Evolutionary conservation across 768 basidiomycete genomes (phyloP).

Genomic region (Panaeolus papilionaceus): DNA sequence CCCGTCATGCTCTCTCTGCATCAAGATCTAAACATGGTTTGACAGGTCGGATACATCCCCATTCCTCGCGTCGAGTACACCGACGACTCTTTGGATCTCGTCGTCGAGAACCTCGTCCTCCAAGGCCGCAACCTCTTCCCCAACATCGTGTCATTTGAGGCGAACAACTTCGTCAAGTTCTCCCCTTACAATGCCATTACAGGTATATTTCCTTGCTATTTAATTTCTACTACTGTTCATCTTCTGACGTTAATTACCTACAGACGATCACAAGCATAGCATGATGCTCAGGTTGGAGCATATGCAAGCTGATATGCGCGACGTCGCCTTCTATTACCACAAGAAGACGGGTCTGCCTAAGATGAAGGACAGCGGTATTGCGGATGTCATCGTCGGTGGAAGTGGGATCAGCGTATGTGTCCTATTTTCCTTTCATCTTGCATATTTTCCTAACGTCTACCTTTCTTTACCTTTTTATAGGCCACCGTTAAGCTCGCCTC

Average conservation of each 20-base stretch:
- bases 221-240: too few relatives aligned
- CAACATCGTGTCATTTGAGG: slow-evolving; percentile 73
- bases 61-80: slow-evolving; percentile 96
- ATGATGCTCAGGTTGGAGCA: slow-evolving; percentile 81
- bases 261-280: slow-evolving; percentile 70
- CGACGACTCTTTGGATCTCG: slow-evolving; percentile 84
- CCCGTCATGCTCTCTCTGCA: neutral
- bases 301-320: slow-evolving; percentile 93
- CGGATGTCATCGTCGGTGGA: slow-evolving; percentile 87
- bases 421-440: slow-evolving; percentile 9
- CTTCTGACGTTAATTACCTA: neutral
- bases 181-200: slow-evolving; percentile 69
- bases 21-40: neutral
- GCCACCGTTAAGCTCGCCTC: slow-evolving; percentile 67
- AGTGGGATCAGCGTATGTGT: slow-evolving; percentile 70
- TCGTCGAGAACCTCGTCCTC: slow-evolving; percentile 92
- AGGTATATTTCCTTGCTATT: too few relatives aligned
- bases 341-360: slow-evolving; percentile 87
- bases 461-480: slow-evolving; percentile 29
- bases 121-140: slow-evolving; percentile 92
- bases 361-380: slow-evolving; percentile 81
- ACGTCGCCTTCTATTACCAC: slow-evolving; percentile 90
- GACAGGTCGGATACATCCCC: slow-evolving; percentile 77
- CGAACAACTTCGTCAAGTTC: slow-evolving; percentile 85
- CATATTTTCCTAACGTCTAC: too few relatives aligned